These are phyloP conservation scores for Nannizziopsis barbatae DNA, from an alignment of 2,329 filamentous ascomycete species.

Conservation along the genomic window DNA sequence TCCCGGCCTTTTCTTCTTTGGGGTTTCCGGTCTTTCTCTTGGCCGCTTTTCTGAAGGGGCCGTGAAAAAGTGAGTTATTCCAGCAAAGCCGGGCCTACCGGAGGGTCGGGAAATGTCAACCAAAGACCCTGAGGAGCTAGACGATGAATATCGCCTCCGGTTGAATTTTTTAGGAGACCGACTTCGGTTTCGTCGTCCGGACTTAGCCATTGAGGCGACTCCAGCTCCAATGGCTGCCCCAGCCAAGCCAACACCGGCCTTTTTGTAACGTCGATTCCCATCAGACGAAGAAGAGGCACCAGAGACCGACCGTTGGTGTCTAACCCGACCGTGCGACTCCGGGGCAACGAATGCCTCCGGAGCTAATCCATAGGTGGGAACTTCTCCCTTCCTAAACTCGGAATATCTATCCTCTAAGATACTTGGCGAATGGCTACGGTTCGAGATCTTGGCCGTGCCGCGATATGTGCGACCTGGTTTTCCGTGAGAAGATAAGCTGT, in stretches of 20 bases:
- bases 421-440: conserved; percentile 24
- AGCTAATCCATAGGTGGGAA: not conserved
- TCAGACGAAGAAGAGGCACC: conserved; percentile 7
- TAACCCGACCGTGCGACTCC: not conserved
- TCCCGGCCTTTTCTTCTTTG: conserved; percentile 35
- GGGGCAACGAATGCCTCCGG: not conserved
- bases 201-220: conserved; percentile 20
- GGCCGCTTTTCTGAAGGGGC: conserved; percentile 46
- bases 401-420: conserved; percentile 16
- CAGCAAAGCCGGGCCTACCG: conserved; percentile 40
- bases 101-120: conserved; percentile 54
- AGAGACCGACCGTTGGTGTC: conserved; percentile 3
- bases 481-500: conserved; percentile 21
- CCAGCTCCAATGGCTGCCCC: conserved; percentile 29
- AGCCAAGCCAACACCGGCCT: conserved; percentile 25
- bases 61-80: conserved; percentile 53
- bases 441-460: conserved; percentile 28
- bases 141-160: conserved; percentile 30
- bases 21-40: conserved; percentile 30
- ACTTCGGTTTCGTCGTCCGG: conserved; percentile 24
- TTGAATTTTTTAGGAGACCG: conserved; percentile 25
- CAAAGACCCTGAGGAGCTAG: conserved; percentile 50
- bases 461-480: conserved; percentile 36
- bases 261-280: not conserved
- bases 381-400: conserved; percentile 11